phyloP scores from a whole-genome alignment of 495 filamentous ascomycete species.

The Daldinia childiae region DNA sequence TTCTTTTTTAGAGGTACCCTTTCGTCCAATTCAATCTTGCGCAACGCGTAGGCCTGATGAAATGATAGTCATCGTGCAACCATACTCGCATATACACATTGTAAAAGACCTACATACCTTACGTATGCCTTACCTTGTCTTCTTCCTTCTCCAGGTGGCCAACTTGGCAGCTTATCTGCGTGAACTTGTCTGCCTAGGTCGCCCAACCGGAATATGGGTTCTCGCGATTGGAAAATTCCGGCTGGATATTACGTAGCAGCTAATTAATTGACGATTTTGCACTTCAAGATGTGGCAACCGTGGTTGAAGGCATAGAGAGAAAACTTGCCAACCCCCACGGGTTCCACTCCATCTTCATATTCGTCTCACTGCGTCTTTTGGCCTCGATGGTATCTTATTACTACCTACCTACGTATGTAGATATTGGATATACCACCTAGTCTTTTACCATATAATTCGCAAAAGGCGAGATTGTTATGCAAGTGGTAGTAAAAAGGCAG shows the following conservation, averaged over 20 bases:
- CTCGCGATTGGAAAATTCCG: conserved; percentile 31
- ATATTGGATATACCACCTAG: conserved; percentile 26
- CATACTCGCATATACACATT: conserved; percentile 31
- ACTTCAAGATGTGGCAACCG: conserved; percentile 39
- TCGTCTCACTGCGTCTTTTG: conserved; percentile 29
- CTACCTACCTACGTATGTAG: conserved; percentile 27
- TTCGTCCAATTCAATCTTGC: conserved; percentile 8
- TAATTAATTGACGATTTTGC: conserved; percentile 40
- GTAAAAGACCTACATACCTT: conserved; percentile 31
- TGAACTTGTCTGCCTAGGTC: conserved; percentile 18
- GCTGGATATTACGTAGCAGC: conserved; percentile 26
- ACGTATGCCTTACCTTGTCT: conserved; percentile 36
- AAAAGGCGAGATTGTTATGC: conserved; percentile 33
- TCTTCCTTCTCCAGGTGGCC: conserved; percentile 16
- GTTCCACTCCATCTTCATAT: conserved; percentile 40
- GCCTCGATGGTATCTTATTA: conserved; percentile 6
- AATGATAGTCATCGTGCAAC: conserved; percentile 38
- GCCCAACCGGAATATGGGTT: conserved; percentile 25
- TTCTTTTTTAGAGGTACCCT: not conserved
- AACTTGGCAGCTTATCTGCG: conserved; percentile 27
- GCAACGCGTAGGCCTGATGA: conserved; percentile 32
- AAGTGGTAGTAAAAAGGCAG: conserved; percentile 36
- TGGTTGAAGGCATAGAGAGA: conserved; percentile 23
- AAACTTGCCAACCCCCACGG: conserved; percentile 28
- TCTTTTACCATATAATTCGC: conserved; percentile 20